Base-by-base conservation (phyloP, 106 monocot species). In the Dendrobium nobile region DNA sequence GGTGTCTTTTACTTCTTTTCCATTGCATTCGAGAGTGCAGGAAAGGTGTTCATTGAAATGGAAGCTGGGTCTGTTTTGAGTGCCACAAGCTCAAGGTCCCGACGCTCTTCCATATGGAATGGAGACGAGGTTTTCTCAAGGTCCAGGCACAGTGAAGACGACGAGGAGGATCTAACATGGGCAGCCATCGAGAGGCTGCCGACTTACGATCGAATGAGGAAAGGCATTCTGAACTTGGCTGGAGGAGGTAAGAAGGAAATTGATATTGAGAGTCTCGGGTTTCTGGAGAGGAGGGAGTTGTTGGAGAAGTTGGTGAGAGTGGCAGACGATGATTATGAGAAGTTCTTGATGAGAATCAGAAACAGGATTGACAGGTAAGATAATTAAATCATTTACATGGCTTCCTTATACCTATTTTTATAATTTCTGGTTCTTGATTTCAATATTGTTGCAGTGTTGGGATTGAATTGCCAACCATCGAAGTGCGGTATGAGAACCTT, bases 81-180 rank as follows among this genome's bases (percentile, higher is more conserved):
- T 9, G 58, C 3, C 20, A 9, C 22, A 43, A 79, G 79, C 79
- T n/a, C 40, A 24, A 43, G 44, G 27, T 67, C 58, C 18, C 48
- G 72, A 2, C 72, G 79, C 61, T 82, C 85, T 41, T 81, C 77
- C 59, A n/a, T 79, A 15, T 79, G 79, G 84, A 58, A 75, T n/a
- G 78, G 70, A 19, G 83, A 84, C 0, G 79, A 84, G 16, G 31
- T 80, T 24, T 84, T 84, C 79, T 79, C 84, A 7, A 79, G 75
- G 47, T 84, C 84, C 7, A 11, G 43, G 47, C 45, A 47, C 41
- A 80, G 67, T 8, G 70, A 85, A 27, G 77, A 82, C 41, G 86
- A 86, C 47, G 86, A 86, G 82, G 86, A 82, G 59, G 75, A 82
- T 27, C 82, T 86, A n/a, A 82, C 42, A 43, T 86, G 86, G 86